These are phyloP conservation scores for Pilasporangium apinafurcum DNA, from an alignment of 352 stramenopile species.

Conservation along the genomic window DNA sequence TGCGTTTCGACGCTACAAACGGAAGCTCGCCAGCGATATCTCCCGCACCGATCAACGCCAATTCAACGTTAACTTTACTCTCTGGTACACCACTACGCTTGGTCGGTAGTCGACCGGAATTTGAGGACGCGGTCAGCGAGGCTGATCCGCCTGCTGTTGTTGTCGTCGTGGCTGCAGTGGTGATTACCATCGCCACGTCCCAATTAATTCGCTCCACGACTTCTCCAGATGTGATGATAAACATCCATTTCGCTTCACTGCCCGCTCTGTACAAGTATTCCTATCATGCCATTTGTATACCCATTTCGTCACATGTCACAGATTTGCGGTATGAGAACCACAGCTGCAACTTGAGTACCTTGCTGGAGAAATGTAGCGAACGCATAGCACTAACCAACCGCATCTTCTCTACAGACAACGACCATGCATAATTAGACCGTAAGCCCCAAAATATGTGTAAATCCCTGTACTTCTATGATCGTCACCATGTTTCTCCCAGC, in stretches of 20 bases:
- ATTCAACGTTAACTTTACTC: slow-evolving; percentile 67
- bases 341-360: no score
- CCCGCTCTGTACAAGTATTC: slow-evolving; percentile 67
- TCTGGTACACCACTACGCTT: slow-evolving; percentile 28
- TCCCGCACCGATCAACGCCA: slow-evolving; percentile 45
- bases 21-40: slow-evolving; percentile 58
- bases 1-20: slow-evolving; percentile 44
- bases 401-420: slow-evolving; percentile 51
- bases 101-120: slow-evolving; percentile 17
- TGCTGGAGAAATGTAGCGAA: slow-evolving; percentile 54
- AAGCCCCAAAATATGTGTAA: background rate
- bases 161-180: background rate
- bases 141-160: background rate
- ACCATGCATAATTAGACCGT: background rate
- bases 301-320: no score
- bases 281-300: slow-evolving; percentile 14
- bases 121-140: slow-evolving; percentile 8
- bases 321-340: no score
- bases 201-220: slow-evolving; percentile 65
- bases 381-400: slow-evolving; percentile 58
- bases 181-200: no score
- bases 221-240: slow-evolving; percentile 60
- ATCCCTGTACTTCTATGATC: no score
- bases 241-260: slow-evolving; percentile 66
- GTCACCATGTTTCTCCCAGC: slow-evolving; percentile 66